These are phyloP conservation scores for Picea glauca DNA, from an alignment of 75 land plant genomes.

Conservation along the genomic window DNA sequence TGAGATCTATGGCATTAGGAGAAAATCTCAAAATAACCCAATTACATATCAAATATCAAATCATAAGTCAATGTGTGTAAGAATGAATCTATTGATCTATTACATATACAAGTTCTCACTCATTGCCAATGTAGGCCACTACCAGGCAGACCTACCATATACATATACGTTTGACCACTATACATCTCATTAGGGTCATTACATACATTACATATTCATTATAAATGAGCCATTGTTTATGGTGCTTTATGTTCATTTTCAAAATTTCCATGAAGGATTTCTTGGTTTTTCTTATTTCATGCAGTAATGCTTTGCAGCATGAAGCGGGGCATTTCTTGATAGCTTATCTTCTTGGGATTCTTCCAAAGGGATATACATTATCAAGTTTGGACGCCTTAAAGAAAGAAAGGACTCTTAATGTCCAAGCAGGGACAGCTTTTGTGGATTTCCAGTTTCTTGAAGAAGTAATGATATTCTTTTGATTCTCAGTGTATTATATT, in stretches of 20 bases:
- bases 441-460: slow-evolving; percentile 90
- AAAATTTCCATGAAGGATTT: neutral
- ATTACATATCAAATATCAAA: too few species aligned
- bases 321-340: slow-evolving; percentile 97
- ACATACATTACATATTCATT: neutral
- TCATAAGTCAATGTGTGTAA: too few species aligned
- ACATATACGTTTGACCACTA: too few species aligned
- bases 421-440: slow-evolving; percentile 92
- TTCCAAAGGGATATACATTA: slow-evolving; percentile 79
- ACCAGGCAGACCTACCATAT: too few species aligned
- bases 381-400: slow-evolving; percentile 75
- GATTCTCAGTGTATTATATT: too few species aligned
- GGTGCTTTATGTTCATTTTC: neutral
- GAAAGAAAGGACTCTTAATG: slow-evolving; percentile 74
- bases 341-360: slow-evolving; percentile 84
- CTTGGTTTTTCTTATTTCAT: slow-evolving; percentile 6
- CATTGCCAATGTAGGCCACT: too few species aligned
- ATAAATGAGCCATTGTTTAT: neutral
- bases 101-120: too few species aligned
- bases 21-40: too few species aligned
- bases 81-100: too few species aligned
- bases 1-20: too few species aligned
- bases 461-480: slow-evolving; percentile 45
- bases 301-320: slow-evolving; percentile 46
- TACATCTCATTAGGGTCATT: too few species aligned